A percentile compares a stretch with the other conserved stretches of the same genome.
Evolutionary conservation across 306 rosid species (phyloP).

Genomic region (Cucurbita argyrosperma): DNA sequence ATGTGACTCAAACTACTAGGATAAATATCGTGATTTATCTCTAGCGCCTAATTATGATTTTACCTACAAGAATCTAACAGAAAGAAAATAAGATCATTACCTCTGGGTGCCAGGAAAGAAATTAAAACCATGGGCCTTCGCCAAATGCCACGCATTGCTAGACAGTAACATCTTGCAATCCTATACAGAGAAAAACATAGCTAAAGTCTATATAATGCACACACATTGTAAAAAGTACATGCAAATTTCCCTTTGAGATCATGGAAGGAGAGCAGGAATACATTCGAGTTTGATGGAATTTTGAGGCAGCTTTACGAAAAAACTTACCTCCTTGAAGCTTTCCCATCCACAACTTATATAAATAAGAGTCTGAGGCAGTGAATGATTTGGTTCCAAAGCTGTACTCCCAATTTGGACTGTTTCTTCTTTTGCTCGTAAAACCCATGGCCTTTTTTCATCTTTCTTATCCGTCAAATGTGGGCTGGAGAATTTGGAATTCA

Average conservation of each 20-base stretch:
- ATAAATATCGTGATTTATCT: neutral
- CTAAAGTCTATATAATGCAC: neutral
- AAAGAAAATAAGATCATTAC: conserved; percentile 17
- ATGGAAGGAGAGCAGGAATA: neutral
- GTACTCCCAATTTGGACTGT: conserved; percentile 55
- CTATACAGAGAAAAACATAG: conserved; percentile 16
- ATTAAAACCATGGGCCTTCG: conserved; percentile 76
- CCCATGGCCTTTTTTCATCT: conserved; percentile 96
- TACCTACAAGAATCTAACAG: neutral
- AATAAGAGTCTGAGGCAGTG: conserved; percentile 73
- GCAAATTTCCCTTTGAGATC: neutral
- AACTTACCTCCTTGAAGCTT: conserved; percentile 86
- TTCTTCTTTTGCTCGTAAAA: conserved; percentile 77
- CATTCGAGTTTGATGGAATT: neutral
- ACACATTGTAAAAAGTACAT: neutral
- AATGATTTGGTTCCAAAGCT: conserved; percentile 20
- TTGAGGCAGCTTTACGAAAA: neutral
- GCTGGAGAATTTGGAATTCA: conserved; percentile 26
- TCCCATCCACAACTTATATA: conserved; percentile 99
- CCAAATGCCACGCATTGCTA: conserved; percentile 60
- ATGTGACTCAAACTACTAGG: no score
- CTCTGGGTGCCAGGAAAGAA: conserved; percentile 85
- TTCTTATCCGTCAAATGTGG: conserved; percentile 26
- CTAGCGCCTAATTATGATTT: neutral
- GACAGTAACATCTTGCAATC: conserved; percentile 73